Evolutionary conservation across 768 basidiomycete genomes (phyloP).

Genomic region (Pluteus cervinus): DNA sequence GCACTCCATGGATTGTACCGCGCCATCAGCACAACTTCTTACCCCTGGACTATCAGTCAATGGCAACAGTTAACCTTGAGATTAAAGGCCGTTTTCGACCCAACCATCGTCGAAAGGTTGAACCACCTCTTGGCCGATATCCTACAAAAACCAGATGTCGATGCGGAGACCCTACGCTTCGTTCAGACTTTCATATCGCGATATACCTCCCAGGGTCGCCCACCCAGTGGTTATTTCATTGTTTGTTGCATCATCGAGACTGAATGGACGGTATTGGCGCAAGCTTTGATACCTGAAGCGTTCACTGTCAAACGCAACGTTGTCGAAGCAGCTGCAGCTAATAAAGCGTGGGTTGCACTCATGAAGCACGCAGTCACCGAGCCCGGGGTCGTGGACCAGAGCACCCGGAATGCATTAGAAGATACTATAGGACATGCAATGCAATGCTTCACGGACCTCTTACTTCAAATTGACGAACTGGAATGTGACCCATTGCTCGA

Average conservation of each 20-base stretch:
- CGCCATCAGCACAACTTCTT: constrained; percentile 74
- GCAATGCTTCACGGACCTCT: constrained; percentile 72
- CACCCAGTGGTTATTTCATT: constrained; percentile 81
- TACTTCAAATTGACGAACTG: constrained; percentile 78
- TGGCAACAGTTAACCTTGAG: constrained; percentile 53
- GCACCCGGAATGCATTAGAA: constrained; percentile 35
- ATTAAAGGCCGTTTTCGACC: constrained; percentile 56
- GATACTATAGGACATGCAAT: constrained; percentile 54
- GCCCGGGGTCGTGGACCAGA: constrained; percentile 31
- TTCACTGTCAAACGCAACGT: constrained; percentile 20
- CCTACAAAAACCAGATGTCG: constrained; percentile 46
- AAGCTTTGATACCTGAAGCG: constrained; percentile 42
- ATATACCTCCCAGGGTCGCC: constrained; percentile 70
- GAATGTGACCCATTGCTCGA: constrained; percentile 73
- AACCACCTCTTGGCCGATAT: constrained; percentile 67
- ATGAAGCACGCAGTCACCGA: constrained; percentile 48
- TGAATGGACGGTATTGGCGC: constrained; percentile 80
- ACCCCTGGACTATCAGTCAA: constrained; percentile 63
- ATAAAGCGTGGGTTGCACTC: constrained; percentile 71
- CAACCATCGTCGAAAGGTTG: constrained; percentile 63
- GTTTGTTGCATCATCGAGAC: constrained; percentile 87
- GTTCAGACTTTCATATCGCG: constrained; percentile 67
- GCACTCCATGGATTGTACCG: constrained; percentile 84
- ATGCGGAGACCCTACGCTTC: constrained; percentile 45
- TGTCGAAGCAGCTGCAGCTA: constrained; percentile 77